phyloP scores from a whole-genome alignment of 345 rosid genomes.

The Aquilaria sinensis region DNA sequence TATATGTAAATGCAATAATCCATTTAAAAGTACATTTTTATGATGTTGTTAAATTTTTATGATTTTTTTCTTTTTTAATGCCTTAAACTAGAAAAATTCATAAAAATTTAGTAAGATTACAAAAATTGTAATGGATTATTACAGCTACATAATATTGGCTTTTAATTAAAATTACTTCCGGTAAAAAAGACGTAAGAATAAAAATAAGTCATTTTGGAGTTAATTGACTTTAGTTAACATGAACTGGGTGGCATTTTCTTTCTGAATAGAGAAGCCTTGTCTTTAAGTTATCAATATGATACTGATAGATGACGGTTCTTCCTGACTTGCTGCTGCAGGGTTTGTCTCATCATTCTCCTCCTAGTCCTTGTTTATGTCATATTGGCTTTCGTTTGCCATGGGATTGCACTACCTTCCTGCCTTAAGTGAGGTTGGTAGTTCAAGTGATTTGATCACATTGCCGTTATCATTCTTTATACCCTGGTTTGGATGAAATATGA shows the following conservation, averaged over 20 bases:
- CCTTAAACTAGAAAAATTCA: neutral
- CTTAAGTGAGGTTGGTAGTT: conserved; percentile 31
- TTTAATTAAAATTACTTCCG: too few relatives aligned
- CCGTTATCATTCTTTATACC: too few relatives aligned
- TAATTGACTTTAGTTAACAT: neutral
- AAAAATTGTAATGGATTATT: too few relatives aligned
- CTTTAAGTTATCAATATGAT: neutral
- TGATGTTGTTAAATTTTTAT: too few relatives aligned
- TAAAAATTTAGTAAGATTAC: too few relatives aligned
- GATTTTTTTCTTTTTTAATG: neutral
- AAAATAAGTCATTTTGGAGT: too few relatives aligned
- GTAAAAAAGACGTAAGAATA: too few relatives aligned
- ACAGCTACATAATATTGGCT: too few relatives aligned
- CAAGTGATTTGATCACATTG: neutral
- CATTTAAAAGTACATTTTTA: too few relatives aligned
- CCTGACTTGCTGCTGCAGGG: conserved; percentile 45
- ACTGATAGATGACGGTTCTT: conserved; percentile 2
- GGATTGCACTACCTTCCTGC: conserved; percentile 69
- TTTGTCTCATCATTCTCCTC: conserved; percentile 51
- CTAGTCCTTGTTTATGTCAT: conserved; percentile 60
- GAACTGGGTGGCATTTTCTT: neutral
- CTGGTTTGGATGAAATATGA: too few relatives aligned
- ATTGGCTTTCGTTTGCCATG: conserved; percentile 77
- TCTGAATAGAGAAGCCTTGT: neutral
- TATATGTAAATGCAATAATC: too few relatives aligned